Evolutionary conservation across 495 filamentous ascomycete species (phyloP).

Genomic region (Aspergillus hancockii): DNA sequence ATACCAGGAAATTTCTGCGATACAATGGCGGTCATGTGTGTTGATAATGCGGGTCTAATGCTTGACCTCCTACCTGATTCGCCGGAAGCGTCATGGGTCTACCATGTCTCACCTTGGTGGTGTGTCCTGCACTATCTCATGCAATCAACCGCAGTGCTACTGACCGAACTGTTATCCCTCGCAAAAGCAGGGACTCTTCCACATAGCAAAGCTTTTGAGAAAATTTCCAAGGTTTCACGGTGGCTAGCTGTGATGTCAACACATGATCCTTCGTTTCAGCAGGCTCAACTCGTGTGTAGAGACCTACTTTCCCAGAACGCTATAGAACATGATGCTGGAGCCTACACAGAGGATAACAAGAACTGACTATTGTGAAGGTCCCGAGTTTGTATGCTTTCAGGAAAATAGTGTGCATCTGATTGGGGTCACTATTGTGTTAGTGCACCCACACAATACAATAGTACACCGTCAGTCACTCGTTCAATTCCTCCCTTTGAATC

Average conservation of each 20-base stretch:
- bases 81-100: conserved; percentile 38
- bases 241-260: conserved; percentile 48
- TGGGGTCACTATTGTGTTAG: not conserved
- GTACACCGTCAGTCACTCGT: not conserved
- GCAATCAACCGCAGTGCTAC: conserved; percentile 53
- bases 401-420: not conserved
- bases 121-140: conserved; percentile 58
- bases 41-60: conserved; percentile 49
- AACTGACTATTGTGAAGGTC: not conserved
- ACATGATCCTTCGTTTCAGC: conserved; percentile 42
- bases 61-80: conserved; percentile 47
- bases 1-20: conserved; percentile 43
- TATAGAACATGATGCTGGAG: conserved; percentile 1
- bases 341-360: not conserved
- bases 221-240: conserved; percentile 41
- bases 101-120: conserved; percentile 57
- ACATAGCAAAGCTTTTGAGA: conserved; percentile 35
- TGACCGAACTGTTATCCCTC: conserved; percentile 52
- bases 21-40: conserved; percentile 46
- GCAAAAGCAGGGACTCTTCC: conserved; percentile 40
- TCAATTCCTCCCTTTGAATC: not conserved
- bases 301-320: conserved; percentile 21
- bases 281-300: conserved; percentile 46
- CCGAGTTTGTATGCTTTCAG: not conserved
- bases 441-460: not conserved